Conservation (phyloP, 2,329 filamentous ascomycete genomes). For the Ophiosphaerella herpotricha region DNA sequence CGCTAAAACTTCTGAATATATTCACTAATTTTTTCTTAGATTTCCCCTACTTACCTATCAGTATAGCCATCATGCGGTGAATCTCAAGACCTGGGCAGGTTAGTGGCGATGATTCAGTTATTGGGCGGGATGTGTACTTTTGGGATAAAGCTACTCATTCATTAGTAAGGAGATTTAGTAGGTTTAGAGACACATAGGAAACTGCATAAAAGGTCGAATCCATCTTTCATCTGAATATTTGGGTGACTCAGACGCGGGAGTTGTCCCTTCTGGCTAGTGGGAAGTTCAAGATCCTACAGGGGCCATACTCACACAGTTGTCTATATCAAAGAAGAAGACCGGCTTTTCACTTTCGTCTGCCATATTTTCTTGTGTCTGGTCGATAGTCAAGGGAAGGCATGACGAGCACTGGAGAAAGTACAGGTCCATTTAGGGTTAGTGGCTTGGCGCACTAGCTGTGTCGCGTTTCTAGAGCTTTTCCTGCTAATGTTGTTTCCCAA, state of each 20-base stretch:
- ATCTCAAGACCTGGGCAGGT: conserved; percentile 70
- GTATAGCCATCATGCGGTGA: conserved; percentile 82
- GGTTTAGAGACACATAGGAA: not conserved
- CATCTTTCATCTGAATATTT: not conserved
- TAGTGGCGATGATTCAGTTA: conserved; percentile 7
- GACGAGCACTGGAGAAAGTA: conserved; percentile 7
- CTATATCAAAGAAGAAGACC: conserved; percentile 86
- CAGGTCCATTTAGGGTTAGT: conserved; percentile 17
- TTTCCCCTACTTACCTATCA: conserved; percentile 62
- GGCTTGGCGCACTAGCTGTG: conserved; percentile 13
- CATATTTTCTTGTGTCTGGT: conserved; percentile 20
- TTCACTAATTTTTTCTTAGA: too few relatives aligned
- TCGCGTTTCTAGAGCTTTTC: conserved; percentile 11
- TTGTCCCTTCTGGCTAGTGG: too few relatives aligned
- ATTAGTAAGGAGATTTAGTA: conserved; percentile 10
- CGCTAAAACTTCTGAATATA: too few relatives aligned
- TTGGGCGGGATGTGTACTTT: conserved; percentile 60
- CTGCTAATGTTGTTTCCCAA: conserved; percentile 18
- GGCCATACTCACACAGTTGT: conserved; percentile 75
- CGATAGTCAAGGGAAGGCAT: not conserved
- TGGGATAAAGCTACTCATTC: conserved; percentile 71
- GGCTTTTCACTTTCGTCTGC: conserved; percentile 48
- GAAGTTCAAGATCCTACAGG: too few relatives aligned
- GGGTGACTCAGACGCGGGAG: too few relatives aligned
- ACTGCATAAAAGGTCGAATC: not conserved